Evolutionary conservation across 345 rosid species (phyloP), one percentile per base, ranked within the genome.

Genomic region (Pistacia vera): DNA sequence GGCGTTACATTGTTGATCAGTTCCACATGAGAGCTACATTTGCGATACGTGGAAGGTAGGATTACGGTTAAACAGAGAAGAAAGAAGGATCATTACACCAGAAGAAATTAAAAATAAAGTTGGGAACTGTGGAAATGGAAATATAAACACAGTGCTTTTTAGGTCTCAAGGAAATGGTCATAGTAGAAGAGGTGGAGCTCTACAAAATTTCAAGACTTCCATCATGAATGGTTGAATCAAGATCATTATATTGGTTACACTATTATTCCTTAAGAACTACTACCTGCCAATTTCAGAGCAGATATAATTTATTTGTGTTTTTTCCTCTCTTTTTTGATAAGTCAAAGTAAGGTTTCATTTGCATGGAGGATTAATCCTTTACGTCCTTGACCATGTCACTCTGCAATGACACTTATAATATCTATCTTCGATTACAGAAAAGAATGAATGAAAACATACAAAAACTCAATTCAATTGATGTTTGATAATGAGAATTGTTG

Each of bases 1-100:
- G 72, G 72, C 72, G 41, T 16, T 28, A 54, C 56, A n/a, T 52
- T 54, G 72, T 28, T 48, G 72, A 68, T 38, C 72, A 68, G 59
- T 20, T 57, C 61, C 61, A 57, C 2, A 57, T 1, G 8, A 17
- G 8, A 57, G 25, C 22, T 57, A 57, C 61, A 57, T 57, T 9
- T 56, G 61, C 9, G 60, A 70, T 56, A 22, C 10, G n/a, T 70
- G 73, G 73, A 55, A 70, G 28, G 36, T 17, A 0, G 73, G 73
- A 35, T n/a, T 70, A n/a, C 5, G 46, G 13, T 54, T 70, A 2
- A 20, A 51, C 22, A 11, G 22, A 55, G 14, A 28, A 3, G 41
- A 52, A 2, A 48, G 13, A 12, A 4, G 38, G 20, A 51, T 55
- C 3, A 55, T 56, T 35, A 70, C 48, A 11, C 44, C 17, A 18